These are phyloP conservation scores for Colletotrichum liriopes DNA, from an alignment of 2,329 filamentous ascomycete genomes.

Conservation along the genomic window DNA sequence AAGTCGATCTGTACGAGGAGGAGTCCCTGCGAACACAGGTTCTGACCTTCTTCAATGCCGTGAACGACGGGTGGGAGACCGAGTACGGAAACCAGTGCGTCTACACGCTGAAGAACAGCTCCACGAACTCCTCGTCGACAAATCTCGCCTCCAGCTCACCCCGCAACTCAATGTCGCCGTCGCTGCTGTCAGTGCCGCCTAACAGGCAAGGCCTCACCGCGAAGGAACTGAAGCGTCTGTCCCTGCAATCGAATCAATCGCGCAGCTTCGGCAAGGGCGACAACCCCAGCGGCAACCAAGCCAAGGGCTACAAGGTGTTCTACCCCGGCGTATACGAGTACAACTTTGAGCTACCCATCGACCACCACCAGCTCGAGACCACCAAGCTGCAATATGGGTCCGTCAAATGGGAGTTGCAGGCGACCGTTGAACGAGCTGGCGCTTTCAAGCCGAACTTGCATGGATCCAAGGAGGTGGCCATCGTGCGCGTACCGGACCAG, in stretches of 20 bases:
- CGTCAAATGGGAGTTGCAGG: constrained; percentile 91
- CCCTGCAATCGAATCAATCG: constrained; percentile 84
- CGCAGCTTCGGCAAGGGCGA: constrained; percentile 90
- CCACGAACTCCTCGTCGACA: constrained; percentile 55
- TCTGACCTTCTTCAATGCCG: constrained; percentile 92
- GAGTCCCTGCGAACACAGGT: constrained; percentile 90
- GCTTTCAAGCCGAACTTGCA: constrained; percentile 92
- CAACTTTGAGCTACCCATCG: constrained; percentile 89
- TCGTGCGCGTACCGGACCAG: constrained; percentile 90
- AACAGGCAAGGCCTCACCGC: constrained; percentile 54
- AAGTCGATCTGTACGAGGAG: constrained; percentile 86
- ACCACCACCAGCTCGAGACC: constrained; percentile 90
- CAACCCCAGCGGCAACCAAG: constrained; percentile 68
- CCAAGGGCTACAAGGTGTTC: constrained; percentile 89
- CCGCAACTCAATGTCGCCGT: constrained; percentile 42
- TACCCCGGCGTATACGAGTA: constrained; percentile 79
- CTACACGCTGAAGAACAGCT: constrained; percentile 62
- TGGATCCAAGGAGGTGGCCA: constrained; percentile 84
- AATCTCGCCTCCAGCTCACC: constrained; percentile 45
- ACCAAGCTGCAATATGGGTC: constrained; percentile 89
- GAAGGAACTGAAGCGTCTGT: constrained; percentile 77
- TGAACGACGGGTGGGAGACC: constrained; percentile 72
- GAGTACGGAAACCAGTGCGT: constrained; percentile 76
- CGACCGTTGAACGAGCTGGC: constrained; percentile 86
- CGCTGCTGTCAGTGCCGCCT: constrained; percentile 46